These are phyloP conservation scores for Spizellomyces sp. DNA, from an alignment of 192 early-diverging fungal genomes.

Conservation along the genomic window DNA sequence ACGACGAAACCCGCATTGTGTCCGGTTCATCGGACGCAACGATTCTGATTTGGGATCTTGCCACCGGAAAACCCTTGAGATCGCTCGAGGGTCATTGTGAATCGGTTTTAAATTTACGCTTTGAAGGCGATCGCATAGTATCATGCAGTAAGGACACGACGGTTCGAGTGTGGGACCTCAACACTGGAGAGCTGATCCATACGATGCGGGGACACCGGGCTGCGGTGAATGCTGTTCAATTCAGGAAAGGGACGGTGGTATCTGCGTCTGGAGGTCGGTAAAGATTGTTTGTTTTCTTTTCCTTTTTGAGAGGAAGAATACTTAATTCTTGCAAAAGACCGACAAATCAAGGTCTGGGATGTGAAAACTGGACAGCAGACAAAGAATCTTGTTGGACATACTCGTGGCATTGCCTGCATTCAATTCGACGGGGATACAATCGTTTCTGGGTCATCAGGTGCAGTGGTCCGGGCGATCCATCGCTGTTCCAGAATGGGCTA, in stretches of 20 bases:
- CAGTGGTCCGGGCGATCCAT: slow-evolving; percentile 7
- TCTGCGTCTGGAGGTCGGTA: slow-evolving; percentile 35
- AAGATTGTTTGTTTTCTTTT: not conserved
- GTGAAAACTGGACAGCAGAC: slow-evolving; percentile 68
- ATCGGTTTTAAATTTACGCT: slow-evolving; percentile 51
- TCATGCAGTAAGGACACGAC: slow-evolving; percentile 57
- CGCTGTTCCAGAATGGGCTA: not conserved
- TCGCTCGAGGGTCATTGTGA: slow-evolving; percentile 44
- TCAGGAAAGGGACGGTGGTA: slow-evolving; percentile 30
- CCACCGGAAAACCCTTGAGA: slow-evolving; percentile 48
- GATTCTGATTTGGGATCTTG: slow-evolving; percentile 76
- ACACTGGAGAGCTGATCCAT: slow-evolving; percentile 55
- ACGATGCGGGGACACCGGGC: slow-evolving; percentile 69
- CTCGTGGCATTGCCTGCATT: slow-evolving; percentile 84
- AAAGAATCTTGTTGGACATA: slow-evolving; percentile 71
- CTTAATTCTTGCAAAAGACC: slow-evolving; percentile 35
- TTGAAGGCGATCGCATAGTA: slow-evolving; percentile 42
- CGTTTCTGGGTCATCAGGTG: slow-evolving; percentile 77
- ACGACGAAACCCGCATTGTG: slow-evolving; percentile 63
- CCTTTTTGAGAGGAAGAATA: slow-evolving; percentile 51
- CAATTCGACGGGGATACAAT: slow-evolving; percentile 86
- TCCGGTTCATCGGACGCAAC: slow-evolving; percentile 84
- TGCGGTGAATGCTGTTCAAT: slow-evolving; percentile 81
- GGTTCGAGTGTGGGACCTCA: slow-evolving; percentile 73
- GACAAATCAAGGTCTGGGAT: slow-evolving; percentile 85